Evolutionary conservation across 2,329 filamentous ascomycete genomes (phyloP).

Genomic region (Alternaria ventricosa): DNA sequence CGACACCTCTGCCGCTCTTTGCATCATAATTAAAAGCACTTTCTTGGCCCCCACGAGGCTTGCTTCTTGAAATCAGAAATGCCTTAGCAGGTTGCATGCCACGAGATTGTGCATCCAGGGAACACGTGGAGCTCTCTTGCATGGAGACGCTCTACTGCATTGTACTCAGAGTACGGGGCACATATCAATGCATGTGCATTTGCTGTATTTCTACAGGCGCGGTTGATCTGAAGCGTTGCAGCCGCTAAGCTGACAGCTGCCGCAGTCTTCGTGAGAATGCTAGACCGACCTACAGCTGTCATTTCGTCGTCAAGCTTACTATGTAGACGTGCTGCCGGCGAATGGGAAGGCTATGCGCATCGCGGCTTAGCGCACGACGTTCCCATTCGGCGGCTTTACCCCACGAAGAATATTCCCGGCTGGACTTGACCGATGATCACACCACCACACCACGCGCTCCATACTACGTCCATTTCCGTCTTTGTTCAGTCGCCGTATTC

Average conservation of each 20-base stretch:
- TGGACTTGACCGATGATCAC: neutral
- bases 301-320: neutral
- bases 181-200: neutral
- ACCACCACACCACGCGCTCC: neutral
- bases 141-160: neutral
- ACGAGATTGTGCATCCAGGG: neutral
- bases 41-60: neutral
- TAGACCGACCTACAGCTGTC: neutral
- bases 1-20: neutral
- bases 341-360: neutral
- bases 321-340: neutral
- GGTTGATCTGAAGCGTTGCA: neutral
- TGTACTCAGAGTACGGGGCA: no score
- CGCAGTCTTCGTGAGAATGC: neutral
- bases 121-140: neutral
- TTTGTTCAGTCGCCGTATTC: neutral
- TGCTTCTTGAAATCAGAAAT: neutral
- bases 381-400: neutral
- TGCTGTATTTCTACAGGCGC: neutral
- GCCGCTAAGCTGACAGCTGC: neutral
- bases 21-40: neutral
- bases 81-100: neutral
- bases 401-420: neutral
- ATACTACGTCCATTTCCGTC: neutral
- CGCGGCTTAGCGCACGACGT: neutral